Evolutionary conservation across 805 yeast species (phyloP).

Genomic region (Starmerella bombicola): DNA sequence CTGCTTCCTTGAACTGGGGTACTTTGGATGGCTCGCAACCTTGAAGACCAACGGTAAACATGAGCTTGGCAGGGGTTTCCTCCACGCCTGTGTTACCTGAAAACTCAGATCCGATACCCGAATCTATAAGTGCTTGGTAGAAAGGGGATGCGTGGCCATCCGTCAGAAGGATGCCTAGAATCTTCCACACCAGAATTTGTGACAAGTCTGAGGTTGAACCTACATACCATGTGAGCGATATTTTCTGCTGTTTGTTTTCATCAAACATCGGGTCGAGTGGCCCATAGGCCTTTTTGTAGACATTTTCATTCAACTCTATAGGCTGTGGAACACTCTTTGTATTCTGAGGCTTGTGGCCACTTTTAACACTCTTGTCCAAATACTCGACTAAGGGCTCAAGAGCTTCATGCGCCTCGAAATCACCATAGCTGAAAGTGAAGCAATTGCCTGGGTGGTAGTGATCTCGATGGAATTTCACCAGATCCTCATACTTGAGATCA

Average conservation of each 20-base stretch:
- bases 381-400: slow-evolving; percentile 19
- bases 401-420: slow-evolving; percentile 31
- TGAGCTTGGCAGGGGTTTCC: slow-evolving; percentile 57
- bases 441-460: slow-evolving; percentile 89
- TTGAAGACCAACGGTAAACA: slow-evolving; percentile 76
- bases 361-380: slow-evolving; percentile 7
- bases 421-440: slow-evolving; percentile 77
- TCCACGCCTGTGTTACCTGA: slow-evolving; percentile 82
- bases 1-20: slow-evolving; percentile 36
- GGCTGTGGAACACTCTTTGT: slow-evolving; percentile 31
- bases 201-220: slow-evolving; percentile 61
- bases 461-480: slow-evolving; percentile 58
- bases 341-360: background rate
- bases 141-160: slow-evolving; percentile 91
- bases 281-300: slow-evolving; percentile 40
- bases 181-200: slow-evolving; percentile 57
- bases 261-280: slow-evolving; percentile 74
- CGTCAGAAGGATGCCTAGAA: slow-evolving; percentile 56
- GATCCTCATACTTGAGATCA: slow-evolving; percentile 56
- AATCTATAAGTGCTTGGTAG: slow-evolving; percentile 74
- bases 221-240: slow-evolving; percentile 79
- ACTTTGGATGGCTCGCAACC: slow-evolving; percentile 47
- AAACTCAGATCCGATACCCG: slow-evolving; percentile 74
- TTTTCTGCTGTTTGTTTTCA: slow-evolving; percentile 53
- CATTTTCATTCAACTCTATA: slow-evolving; percentile 31